Conservation (phyloP, 352 stramenopile genomes). For the Peronospora destructor region DNA sequence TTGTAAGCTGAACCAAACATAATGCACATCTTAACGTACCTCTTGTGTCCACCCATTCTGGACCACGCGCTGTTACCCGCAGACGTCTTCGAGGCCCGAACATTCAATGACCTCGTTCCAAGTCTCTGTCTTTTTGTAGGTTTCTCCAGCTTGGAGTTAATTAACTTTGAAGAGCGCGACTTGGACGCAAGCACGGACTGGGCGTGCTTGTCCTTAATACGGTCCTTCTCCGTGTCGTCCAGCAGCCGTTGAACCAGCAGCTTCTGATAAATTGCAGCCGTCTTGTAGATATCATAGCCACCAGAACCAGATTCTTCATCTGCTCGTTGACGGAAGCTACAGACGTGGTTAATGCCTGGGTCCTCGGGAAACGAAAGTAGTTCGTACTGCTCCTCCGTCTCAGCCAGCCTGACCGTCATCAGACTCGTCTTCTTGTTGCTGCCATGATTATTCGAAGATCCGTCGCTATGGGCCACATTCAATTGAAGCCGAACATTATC, state of each 20-base stretch:
- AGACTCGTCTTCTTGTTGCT: constrained; percentile 43
- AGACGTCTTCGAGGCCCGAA: constrained; percentile 7
- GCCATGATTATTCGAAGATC: constrained; percentile 5
- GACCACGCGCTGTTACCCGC: constrained; percentile 15
- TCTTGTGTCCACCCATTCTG: constrained; percentile 13
- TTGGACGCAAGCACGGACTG: constrained; percentile 69
- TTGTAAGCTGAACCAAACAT: not conserved
- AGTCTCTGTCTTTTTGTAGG: constrained; percentile 20
- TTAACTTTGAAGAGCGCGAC: constrained; percentile 56
- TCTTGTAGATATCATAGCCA: constrained; percentile 55
- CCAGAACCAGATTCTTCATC: not conserved
- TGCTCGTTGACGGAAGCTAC: constrained; percentile 36
- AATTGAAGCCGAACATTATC: constrained; percentile 23
- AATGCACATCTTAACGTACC: constrained; percentile 8
- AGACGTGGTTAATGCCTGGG: constrained; percentile 58
- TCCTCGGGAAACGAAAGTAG: constrained; percentile 73
- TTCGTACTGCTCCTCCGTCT: constrained; percentile 48
- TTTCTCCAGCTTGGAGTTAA: constrained; percentile 25
- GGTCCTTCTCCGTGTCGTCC: constrained; percentile 65
- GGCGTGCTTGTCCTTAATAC: constrained; percentile 76
- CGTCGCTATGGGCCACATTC: constrained; percentile 16
- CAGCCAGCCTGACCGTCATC: constrained; percentile 32
- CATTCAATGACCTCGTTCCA: constrained; percentile 10
- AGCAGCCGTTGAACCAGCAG: constrained; percentile 74
- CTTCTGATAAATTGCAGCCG: constrained; percentile 67